phyloP scores from a whole-genome alignment of 345 rosid genomes.

The Lepidium africanum region DNA sequence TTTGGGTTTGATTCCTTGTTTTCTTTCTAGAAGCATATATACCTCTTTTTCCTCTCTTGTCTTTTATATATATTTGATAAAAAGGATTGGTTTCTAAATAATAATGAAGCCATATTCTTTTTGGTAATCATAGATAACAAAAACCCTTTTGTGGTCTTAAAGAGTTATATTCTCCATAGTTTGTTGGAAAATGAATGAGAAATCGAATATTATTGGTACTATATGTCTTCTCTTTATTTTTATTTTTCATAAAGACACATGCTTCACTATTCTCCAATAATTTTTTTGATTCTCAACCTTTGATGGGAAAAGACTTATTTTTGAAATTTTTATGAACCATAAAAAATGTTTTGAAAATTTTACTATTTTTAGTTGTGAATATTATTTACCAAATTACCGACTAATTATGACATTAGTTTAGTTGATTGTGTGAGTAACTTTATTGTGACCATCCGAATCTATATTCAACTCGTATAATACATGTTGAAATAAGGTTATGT shows the following conservation, averaged over 20 bases:
- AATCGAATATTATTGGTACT: constrained; percentile 27
- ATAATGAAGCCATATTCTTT: constrained; percentile 23
- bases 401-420: not conserved
- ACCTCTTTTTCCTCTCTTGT: not conserved
- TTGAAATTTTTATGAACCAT: not conserved
- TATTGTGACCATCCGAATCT: too few species aligned
- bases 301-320: constrained; percentile 3
- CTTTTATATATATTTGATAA: not conserved
- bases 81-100: not conserved
- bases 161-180: constrained; percentile 30
- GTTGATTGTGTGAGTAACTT: too few species aligned
- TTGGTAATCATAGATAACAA: constrained; percentile 26
- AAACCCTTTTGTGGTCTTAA: constrained; percentile 21
- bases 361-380: not conserved
- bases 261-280: constrained; percentile 1
- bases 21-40: constrained; percentile 26
- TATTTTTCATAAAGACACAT: not conserved
- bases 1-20: constrained; percentile 17
- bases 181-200: constrained; percentile 24
- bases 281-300: constrained; percentile 9
- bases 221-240: constrained; percentile 19
- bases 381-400: not conserved
- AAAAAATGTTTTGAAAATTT: not conserved
- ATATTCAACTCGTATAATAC: too few species aligned
- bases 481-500: not conserved